These are phyloP conservation scores for Calonectria fujianensis DNA, from an alignment of 2,329 filamentous ascomycete species.

Conservation along the genomic window DNA sequence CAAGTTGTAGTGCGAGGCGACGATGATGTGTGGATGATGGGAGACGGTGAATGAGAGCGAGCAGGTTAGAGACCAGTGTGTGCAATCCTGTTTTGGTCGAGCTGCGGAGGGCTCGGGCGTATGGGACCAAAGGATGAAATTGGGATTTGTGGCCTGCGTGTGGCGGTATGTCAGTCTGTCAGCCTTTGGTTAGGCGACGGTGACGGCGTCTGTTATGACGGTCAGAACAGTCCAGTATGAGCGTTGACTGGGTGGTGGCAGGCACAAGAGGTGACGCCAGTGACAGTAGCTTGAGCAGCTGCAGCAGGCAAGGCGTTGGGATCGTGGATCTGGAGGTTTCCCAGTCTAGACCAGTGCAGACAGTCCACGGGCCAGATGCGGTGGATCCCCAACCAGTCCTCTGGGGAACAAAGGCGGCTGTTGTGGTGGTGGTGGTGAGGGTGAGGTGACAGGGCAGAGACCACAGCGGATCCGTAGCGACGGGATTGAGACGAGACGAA, in stretches of 20 bases:
- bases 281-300: slow-evolving; percentile 9
- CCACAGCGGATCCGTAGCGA: slow-evolving; percentile 8
- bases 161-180: slow-evolving; percentile 24
- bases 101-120: slow-evolving; percentile 28
- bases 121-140: slow-evolving; percentile 26
- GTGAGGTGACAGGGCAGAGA: slow-evolving; percentile 35
- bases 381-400: slow-evolving; percentile 50
- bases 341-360: slow-evolving; percentile 24
- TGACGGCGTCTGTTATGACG: slow-evolving; percentile 27
- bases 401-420: slow-evolving; percentile 44
- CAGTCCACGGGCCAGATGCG: slow-evolving; percentile 44
- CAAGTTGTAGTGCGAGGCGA: slow-evolving; percentile 38
- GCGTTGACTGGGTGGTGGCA: slow-evolving; percentile 21
- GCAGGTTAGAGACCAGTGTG: slow-evolving; percentile 24
- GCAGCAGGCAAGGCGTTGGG: slow-evolving; percentile 28
- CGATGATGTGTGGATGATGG: slow-evolving; percentile 33
- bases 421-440: slow-evolving; percentile 20
- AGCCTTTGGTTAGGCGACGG: slow-evolving; percentile 31
- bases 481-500: slow-evolving; percentile 28
- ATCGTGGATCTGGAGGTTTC: slow-evolving; percentile 37
- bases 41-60: slow-evolving; percentile 34
- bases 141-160: slow-evolving; percentile 21
- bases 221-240: slow-evolving; percentile 25
- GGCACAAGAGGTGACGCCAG: slow-evolving; percentile 29
- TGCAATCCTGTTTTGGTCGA: slow-evolving; percentile 18